Evolutionary conservation across 257 asterid genomes (phyloP).

Genomic region (Cinchona pubescens): DNA sequence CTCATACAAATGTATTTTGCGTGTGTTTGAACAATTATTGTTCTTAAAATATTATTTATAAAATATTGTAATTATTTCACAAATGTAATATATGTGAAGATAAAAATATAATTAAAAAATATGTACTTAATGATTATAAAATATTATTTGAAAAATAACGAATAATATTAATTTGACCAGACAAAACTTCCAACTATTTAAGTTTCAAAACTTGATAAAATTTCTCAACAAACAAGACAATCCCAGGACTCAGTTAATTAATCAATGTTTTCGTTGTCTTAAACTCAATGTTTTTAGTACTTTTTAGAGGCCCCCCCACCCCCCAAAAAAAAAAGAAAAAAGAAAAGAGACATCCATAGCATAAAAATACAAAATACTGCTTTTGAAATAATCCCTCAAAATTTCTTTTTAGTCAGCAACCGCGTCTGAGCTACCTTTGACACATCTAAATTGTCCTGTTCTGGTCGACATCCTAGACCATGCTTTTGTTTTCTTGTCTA

Average conservation of each 20-base stretch:
- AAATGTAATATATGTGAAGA: no score
- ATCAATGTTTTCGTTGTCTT: background rate
- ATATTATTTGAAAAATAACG: no score
- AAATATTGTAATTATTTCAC: no score
- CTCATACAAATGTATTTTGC: background rate
- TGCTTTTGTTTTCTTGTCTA: background rate
- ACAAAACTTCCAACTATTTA: background rate
- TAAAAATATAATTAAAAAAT: no score
- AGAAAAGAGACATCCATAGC: background rate
- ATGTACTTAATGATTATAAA: no score
- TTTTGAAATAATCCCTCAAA: background rate
- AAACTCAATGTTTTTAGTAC: no score
- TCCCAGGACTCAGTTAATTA: background rate
- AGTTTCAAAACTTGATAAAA: no score
- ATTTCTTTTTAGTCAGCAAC: background rate
- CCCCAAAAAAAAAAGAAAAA: no score
- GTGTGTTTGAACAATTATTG: no score
- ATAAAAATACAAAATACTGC: background rate
- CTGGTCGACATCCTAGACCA: background rate
- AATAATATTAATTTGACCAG: no score
- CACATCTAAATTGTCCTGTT: background rate
- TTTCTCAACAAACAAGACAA: background rate
- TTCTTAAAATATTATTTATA: no score
- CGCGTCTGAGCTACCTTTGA: background rate
- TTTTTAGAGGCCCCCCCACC: no score